Evolutionary conservation across 1,284 basidiomycete species (phyloP), one percentile per base, ranked within the genome.

Genomic region (Athelia psychrophila): DNA sequence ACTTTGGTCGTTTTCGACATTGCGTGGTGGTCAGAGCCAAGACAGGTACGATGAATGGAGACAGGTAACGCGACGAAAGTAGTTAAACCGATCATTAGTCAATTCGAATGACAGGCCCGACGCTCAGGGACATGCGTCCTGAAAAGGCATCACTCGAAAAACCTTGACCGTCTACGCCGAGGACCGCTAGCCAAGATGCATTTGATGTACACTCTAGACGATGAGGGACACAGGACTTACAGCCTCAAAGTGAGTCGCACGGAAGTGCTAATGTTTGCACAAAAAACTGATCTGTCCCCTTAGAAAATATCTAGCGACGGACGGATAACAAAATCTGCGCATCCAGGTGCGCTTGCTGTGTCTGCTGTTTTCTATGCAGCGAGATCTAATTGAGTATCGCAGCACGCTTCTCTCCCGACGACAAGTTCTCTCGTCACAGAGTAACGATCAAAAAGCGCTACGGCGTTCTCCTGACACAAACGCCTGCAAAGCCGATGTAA

Each of bases 331-430:
- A 95, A 93, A 73, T 95, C 92, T 55, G 95, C 95, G 10, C 95
- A 98, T 71, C 95, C 94, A 70, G 93, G 93, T 95, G 67, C 61
- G 80, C 68, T 18, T 48, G 18, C 55, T 47, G 32, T 70, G 72
- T 72, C 52, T 30, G 30, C 4, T 70, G 72, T 72, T 52, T 30
- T 35, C 4, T 42, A 44, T 36, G 30, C 27, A 2, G 18, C 6
- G 6, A 20, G 15, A 12, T 49, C 18, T 50, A 16, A 45, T 30
- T 50, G 30, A 32, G 46, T 54, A 45, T 48, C 27, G 42, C 62
- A 95, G 94, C 94, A 33, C 91, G 94, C 35, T 97, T 97, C 75
- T 97, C 95, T 24, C 95, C 95, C 16, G 95, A 98, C 69, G 95
- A 97, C 82, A 97, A 97, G 78, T 98, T 95, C 75, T 95, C 94